A percentile compares a stretch with the other conserved stretches of the same genome.
Evolutionary conservation across 2,329 filamentous ascomycete species (phyloP).

Genomic region (Pseudovirgaria hyperparasitica): DNA sequence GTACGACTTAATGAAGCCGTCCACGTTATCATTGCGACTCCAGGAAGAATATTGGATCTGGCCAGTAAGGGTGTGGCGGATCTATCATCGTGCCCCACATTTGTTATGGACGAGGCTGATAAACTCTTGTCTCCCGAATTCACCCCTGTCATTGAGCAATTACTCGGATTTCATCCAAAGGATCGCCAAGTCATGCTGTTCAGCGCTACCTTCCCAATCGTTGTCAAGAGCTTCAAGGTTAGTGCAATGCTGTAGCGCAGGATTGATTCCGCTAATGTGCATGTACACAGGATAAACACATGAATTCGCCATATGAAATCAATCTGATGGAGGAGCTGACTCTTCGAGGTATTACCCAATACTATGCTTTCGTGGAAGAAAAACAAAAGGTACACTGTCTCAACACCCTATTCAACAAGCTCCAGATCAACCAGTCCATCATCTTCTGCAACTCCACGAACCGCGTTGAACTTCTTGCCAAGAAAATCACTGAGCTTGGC

Average conservation of each 20-base stretch:
- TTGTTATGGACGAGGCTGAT: constrained; percentile 99
- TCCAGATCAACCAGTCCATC: constrained; percentile 99
- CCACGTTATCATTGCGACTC: constrained; percentile 95
- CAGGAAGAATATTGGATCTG: constrained; percentile 88
- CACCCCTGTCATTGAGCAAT: constrained; percentile 91
- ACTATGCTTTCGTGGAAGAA: constrained; percentile 98
- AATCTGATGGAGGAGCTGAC: constrained; percentile 99
- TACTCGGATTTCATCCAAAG: constrained; percentile 89
- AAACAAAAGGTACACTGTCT: constrained; percentile 98
- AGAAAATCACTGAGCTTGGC: constrained; percentile 97
- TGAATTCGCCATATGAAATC: constrained; percentile 93
- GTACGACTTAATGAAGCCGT: constrained; percentile 87
- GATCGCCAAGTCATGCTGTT: constrained; percentile 99
- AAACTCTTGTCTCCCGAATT: constrained; percentile 96
- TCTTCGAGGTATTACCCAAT: constrained; percentile 93
- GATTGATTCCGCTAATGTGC: constrained; percentile 2
- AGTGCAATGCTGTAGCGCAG: constrained; percentile 1
- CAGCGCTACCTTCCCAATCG: constrained; percentile 92
- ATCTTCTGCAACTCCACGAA: constrained; percentile 99
- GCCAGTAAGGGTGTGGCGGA: constrained; percentile 95
- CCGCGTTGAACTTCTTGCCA: constrained; percentile 89
- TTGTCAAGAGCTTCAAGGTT: constrained; percentile 86
- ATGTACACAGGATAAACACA: constrained; percentile 67
- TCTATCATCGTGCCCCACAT: constrained; percentile 89
- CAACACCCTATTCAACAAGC: constrained; percentile 96